A percentile compares a stretch with the other conserved stretches of the same genome.
These are phyloP conservation scores for Entomortierella beljakovae DNA, from an alignment of 192 early-diverging fungal species.

Conservation along the genomic window DNA sequence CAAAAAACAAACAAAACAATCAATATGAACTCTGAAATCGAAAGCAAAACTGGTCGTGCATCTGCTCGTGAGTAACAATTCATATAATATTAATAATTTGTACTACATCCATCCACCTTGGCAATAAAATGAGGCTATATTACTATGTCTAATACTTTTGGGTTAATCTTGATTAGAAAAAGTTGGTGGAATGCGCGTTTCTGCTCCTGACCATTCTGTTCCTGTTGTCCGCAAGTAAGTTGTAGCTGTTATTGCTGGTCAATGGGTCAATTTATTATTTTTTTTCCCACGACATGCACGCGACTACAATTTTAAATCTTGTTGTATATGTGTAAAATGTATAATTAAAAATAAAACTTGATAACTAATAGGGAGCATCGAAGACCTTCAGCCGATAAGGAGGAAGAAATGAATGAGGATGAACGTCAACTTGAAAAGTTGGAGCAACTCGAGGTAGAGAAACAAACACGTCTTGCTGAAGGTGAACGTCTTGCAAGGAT, in stretches of 20 bases:
- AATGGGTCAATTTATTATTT: neutral
- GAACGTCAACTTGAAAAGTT: constrained; percentile 43
- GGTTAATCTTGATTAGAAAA: constrained; percentile 23
- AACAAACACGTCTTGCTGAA: constrained; percentile 32
- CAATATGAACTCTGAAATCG: constrained; percentile 48
- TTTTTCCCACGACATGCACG: neutral
- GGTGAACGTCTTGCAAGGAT: constrained; percentile 38
- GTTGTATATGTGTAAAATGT: too few relatives aligned
- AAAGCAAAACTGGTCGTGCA: constrained; percentile 31
- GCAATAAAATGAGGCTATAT: neutral
- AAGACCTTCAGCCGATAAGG: constrained; percentile 15
- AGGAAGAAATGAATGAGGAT: constrained; percentile 26
- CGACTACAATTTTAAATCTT: too few relatives aligned
- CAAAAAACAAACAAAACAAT: neutral
- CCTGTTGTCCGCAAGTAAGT: constrained; percentile 55
- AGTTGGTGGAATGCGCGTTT: constrained; percentile 46
- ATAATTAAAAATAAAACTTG: neutral
- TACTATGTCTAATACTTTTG: neutral
- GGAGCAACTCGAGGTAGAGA: constrained; percentile 49
- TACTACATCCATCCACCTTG: neutral
- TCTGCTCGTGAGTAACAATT: constrained; percentile 34
- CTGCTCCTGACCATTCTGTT: constrained; percentile 34
- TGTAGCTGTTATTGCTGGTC: neutral
- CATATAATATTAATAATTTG: neutral
- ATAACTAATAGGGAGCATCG: constrained; percentile 19